Evolutionary conservation across 78 protist genomes (phyloP).

Genomic region (Capsaspora owczarzaki): DNA sequence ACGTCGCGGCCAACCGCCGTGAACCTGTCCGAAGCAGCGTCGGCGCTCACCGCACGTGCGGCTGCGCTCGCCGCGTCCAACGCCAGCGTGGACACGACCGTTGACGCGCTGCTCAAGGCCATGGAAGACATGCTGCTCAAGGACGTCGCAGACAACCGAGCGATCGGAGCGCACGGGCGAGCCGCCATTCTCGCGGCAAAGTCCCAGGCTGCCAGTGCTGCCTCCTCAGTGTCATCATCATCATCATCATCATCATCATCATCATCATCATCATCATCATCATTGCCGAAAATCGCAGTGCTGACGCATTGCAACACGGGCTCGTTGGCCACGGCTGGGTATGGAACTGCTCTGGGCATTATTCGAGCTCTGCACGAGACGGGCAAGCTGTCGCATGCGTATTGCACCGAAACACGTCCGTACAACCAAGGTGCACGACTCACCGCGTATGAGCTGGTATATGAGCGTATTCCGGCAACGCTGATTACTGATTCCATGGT

Average conservation of each 20-base stretch:
- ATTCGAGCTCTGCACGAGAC: slow-evolving; percentile 25
- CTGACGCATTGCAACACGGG: slow-evolving; percentile 71
- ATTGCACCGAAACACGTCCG: slow-evolving; percentile 61
- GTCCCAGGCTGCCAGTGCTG: background rate
- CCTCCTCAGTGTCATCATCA: background rate
- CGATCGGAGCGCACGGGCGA: slow-evolving; percentile 30
- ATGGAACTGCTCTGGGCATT: slow-evolving; percentile 75
- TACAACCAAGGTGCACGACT: slow-evolving; percentile 60
- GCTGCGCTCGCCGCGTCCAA: background rate
- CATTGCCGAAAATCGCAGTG: background rate
- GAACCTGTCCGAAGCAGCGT: slow-evolving; percentile 46
- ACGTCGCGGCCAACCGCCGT: slow-evolving; percentile 69
- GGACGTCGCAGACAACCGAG: slow-evolving; percentile 21
- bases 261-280: too few relatives aligned
- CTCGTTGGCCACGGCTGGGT: slow-evolving; percentile 55
- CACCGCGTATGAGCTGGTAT: slow-evolving; percentile 47
- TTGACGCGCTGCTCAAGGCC: background rate
- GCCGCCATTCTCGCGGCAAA: slow-evolving; percentile 17
- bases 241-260: background rate
- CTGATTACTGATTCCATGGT: slow-evolving; percentile 49
- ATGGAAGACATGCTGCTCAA: slow-evolving; percentile 24
- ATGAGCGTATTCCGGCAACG: slow-evolving; percentile 42
- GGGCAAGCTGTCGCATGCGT: slow-evolving; percentile 20
- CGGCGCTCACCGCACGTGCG: too few relatives aligned
- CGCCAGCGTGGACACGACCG: background rate